Evolutionary conservation across 2,329 filamentous ascomycete genomes (phyloP).

Genomic region (Aschersonia sp.): DNA sequence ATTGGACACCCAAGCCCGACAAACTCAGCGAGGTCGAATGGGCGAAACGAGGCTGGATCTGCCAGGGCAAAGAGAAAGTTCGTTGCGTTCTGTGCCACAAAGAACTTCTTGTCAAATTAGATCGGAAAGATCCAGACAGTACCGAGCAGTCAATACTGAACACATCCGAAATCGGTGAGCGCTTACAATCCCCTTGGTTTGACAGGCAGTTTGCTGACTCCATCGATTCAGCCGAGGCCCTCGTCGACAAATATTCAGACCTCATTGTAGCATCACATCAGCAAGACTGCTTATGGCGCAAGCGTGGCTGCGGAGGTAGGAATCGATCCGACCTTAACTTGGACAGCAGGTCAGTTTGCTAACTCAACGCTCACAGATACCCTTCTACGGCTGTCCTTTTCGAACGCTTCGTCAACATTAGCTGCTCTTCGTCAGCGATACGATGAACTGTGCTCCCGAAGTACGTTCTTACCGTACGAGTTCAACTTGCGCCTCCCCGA

Average conservation of each 20-base stretch:
- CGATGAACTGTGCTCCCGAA: conserved; percentile 40
- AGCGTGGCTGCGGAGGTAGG: conserved; percentile 69
- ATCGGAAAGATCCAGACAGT: conserved; percentile 41
- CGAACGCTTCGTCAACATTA: conserved; percentile 45
- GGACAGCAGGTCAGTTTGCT: background rate
- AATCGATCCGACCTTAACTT: background rate
- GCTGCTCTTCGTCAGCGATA: conserved; percentile 48
- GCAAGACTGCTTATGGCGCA: conserved; percentile 74
- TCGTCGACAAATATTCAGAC: conserved; percentile 63
- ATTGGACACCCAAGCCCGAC: conserved; percentile 88
- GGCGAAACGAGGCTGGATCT: conserved; percentile 88
- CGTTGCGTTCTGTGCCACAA: conserved; percentile 74
- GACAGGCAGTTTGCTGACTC: conserved; percentile 7
- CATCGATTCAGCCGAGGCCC: conserved; percentile 33
- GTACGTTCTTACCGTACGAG: conserved; percentile 42
- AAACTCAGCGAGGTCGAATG: conserved; percentile 80
- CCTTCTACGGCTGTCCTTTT: conserved; percentile 46
- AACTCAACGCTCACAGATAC: conserved; percentile 25
- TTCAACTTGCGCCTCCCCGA: conserved; percentile 45
- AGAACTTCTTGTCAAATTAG: conserved; percentile 70
- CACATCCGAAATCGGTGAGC: conserved; percentile 42
- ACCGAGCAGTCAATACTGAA: conserved; percentile 36
- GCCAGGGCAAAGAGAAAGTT: conserved; percentile 69
- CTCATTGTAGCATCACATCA: conserved; percentile 63
- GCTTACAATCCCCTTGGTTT: background rate